A percentile compares a stretch with the other conserved stretches of the same genome.
Evolutionary conservation across 1,284 basidiomycete species (phyloP).

Genomic region (Austroboletus sp.): DNA sequence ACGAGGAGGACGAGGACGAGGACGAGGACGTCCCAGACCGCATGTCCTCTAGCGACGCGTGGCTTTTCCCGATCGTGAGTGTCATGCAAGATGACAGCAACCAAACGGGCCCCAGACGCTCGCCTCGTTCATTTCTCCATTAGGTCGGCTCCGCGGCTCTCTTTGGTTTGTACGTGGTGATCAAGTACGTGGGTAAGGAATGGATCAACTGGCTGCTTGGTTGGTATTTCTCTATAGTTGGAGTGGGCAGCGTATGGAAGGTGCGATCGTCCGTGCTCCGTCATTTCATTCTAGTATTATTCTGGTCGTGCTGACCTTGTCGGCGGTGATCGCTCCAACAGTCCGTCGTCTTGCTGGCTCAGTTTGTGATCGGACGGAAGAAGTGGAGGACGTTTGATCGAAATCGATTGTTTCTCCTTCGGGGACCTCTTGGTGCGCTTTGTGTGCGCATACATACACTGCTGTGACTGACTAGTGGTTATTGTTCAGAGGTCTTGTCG

Average conservation of each 20-base stretch:
- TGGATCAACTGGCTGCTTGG: slow-evolving; percentile 77
- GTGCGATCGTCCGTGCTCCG: slow-evolving; percentile 24
- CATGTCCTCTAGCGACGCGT: slow-evolving; percentile 64
- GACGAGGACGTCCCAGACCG: slow-evolving; percentile 50
- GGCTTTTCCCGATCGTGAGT: slow-evolving; percentile 68
- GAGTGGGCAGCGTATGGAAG: slow-evolving; percentile 65
- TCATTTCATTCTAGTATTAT: not conserved
- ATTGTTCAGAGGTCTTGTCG: slow-evolving; percentile 37
- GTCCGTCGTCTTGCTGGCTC: slow-evolving; percentile 47
- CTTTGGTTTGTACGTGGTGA: slow-evolving; percentile 60
- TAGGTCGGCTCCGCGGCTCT: slow-evolving; percentile 64
- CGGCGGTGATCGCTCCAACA: slow-evolving; percentile 20
- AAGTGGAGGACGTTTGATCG: slow-evolving; percentile 52
- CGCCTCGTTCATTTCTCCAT: not conserved
- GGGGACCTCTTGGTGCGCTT: slow-evolving; percentile 41
- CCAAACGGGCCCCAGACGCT: not conserved
- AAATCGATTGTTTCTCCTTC: slow-evolving; percentile 40
- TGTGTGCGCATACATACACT: not conserved
- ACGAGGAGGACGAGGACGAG: slow-evolving; percentile 33
- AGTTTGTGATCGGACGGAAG: slow-evolving; percentile 41
- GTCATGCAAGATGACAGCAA: not conserved
- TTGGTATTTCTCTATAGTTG: slow-evolving; percentile 69
- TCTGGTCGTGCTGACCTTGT: not conserved
- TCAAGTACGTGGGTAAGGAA: slow-evolving; percentile 73
- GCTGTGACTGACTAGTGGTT: slow-evolving; percentile 8